phyloP scores from a whole-genome alignment of 805 yeast species.

The Kuraishia floccosa region DNA sequence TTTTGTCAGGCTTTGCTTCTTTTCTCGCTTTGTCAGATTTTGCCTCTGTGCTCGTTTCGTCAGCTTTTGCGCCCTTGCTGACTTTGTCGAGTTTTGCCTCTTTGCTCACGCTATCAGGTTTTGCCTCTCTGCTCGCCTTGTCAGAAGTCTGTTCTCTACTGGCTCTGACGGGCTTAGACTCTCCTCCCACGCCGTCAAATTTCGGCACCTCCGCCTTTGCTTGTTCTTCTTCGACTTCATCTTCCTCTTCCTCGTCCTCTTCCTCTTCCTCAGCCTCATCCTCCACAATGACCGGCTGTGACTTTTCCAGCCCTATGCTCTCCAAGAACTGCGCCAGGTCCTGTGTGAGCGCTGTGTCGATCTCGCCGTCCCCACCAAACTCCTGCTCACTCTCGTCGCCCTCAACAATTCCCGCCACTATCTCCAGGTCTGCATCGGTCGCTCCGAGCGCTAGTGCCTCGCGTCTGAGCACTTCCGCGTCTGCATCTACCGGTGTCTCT shows the following conservation, averaged over 20 bases:
- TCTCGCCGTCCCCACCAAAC: slow-evolving; percentile 30
- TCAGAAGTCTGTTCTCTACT: no score
- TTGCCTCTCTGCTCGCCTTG: no score
- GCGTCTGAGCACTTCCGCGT: slow-evolving; percentile 36
- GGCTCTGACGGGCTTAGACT: no score
- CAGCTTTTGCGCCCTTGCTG: no score
- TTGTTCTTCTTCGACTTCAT: slow-evolving; percentile 13
- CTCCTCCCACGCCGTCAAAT: no score
- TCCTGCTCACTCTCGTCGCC: slow-evolving; percentile 43
- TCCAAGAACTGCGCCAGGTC: slow-evolving; percentile 58
- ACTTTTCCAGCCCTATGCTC: slow-evolving; percentile 46
- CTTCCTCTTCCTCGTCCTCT: slow-evolving; percentile 18
- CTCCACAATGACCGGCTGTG: slow-evolving; percentile 19
- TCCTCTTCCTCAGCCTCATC: slow-evolving; percentile 20
- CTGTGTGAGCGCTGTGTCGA: slow-evolving; percentile 30
- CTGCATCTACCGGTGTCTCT: slow-evolving; percentile 12
- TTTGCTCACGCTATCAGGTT: neutral
- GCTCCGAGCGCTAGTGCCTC: slow-evolving; percentile 83
- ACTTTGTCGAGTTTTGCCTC: neutral
- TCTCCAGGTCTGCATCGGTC: slow-evolving; percentile 64
- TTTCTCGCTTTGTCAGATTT: slow-evolving; percentile 22
- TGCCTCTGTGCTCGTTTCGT: slow-evolving; percentile 13
- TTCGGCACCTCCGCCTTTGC: no score
- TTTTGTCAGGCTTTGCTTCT: slow-evolving; percentile 16
- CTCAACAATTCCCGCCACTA: slow-evolving; percentile 43